These are phyloP conservation scores for Leccinum laetum DNA, from an alignment of 1,284 basidiomycete genomes.

Conservation along the genomic window DNA sequence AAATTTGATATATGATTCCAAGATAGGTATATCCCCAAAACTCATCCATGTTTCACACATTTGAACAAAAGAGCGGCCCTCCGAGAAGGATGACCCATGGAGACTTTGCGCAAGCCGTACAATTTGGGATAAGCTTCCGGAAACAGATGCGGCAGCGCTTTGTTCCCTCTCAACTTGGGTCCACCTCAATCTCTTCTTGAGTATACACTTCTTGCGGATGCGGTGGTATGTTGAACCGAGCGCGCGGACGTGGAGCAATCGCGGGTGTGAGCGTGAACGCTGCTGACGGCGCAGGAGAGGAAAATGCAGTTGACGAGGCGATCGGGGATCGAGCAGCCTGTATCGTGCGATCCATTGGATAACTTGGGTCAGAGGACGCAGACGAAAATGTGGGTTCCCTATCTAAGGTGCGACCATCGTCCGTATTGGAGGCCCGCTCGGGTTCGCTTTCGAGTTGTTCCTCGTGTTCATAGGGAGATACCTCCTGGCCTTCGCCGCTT, in stretches of 20 bases:
- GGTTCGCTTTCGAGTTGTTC: constrained; percentile 21
- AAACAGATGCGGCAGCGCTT: too few species aligned
- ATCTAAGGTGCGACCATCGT: constrained; percentile 27
- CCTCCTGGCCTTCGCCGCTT: constrained; percentile 16
- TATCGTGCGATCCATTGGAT: constrained; percentile 26
- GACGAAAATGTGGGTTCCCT: constrained; percentile 72
- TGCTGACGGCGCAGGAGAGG: constrained; percentile 48
- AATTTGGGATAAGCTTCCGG: too few species aligned
- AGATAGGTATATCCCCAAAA: too few species aligned
- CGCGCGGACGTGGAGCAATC: constrained; percentile 54
- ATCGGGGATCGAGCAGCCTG: constrained; percentile 23
- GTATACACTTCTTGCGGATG: constrained; percentile 36
- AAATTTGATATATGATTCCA: too few species aligned
- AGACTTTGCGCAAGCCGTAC: too few species aligned
- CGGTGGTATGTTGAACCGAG: constrained; percentile 55
- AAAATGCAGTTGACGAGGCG: constrained; percentile 32
- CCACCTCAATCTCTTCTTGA: constrained; percentile 25
- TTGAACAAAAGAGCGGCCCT: too few species aligned
- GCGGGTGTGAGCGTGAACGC: constrained; percentile 67
- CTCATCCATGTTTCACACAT: too few species aligned
- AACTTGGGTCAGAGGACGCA: constrained; percentile 38
- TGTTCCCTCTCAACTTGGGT: constrained; percentile 15
- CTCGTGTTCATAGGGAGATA: constrained; percentile 3
- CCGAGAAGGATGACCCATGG: too few species aligned
- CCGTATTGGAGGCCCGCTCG: constrained; percentile 22